Evolutionary conservation across 495 filamentous ascomycete genomes (phyloP), one percentile per base, ranked within the genome.

Genomic region (Pseudomonodictys pantanalensis): DNA sequence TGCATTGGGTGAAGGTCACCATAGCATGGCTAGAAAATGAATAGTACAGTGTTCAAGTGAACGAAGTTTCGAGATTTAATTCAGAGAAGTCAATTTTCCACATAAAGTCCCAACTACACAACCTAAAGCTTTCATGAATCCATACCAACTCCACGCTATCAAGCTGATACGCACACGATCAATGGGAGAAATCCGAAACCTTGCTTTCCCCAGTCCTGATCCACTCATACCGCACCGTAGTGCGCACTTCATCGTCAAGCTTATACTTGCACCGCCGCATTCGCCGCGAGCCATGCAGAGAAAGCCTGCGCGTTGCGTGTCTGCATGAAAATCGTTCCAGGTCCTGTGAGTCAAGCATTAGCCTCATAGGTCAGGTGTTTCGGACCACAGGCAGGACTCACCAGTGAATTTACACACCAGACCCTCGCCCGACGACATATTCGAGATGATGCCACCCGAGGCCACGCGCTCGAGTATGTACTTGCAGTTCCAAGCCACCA

Each of bases 401-500:
- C 78, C 93, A 0, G 83, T 87, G 60, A 97, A 98, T 67, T 88
- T 93, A 77, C 93, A 98, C 4, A 95, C 91, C 42, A 96, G 72
- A 2, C 93, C 93, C 75, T 98, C 93, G 2, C 82, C 86, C 1
- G 88, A 84, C 29, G 83, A 83, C 20, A 95, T 73, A 23, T 83
- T 82, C 23, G 88, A 91, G 5, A 97, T 86, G 42, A 98, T 83
- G 23, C 93, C 95, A 11, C 93, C 93, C 18, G 86, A 91, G 0
- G 93, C 84, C 10, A 91, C 88, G 8, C 95, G 86, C 73, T 96
- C 90, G 43, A 97, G 83, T 10, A 86, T 76, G 68, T 97, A 98
- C 60, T 95, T 88, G 71, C 89, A 92, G 68, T 97, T 97, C 93
- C 93, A 98, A 3, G 93, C 95, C 0, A 98, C 92, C 5, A 98